These are phyloP conservation scores for Drechslerella dactyloides DNA, from an alignment of 2,329 filamentous ascomycete genomes.

Conservation along the genomic window DNA sequence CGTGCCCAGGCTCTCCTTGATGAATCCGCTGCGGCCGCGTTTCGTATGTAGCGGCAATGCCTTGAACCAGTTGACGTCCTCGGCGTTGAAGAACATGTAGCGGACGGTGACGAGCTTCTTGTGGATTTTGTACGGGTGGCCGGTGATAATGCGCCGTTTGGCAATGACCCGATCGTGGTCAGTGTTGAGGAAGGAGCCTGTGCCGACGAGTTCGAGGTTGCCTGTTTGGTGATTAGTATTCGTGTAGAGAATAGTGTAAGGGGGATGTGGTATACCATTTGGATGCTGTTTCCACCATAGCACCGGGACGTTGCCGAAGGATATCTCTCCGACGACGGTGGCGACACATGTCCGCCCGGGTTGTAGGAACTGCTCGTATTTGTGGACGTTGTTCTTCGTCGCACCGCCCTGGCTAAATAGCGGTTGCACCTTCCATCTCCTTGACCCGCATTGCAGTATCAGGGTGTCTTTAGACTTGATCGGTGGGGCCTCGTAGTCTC, in stretches of 20 bases:
- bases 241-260: background rate
- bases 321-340: constrained; percentile 85
- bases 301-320: constrained; percentile 89
- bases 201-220: constrained; percentile 76
- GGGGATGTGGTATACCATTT: constrained; percentile 18
- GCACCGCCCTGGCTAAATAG: constrained; percentile 87
- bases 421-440: constrained; percentile 85
- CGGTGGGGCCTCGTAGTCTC: constrained; percentile 71
- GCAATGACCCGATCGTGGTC: constrained; percentile 78
- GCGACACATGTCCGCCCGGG: constrained; percentile 88
- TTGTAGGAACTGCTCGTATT: constrained; percentile 89
- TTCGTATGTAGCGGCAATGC: constrained; percentile 93
- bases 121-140: constrained; percentile 98
- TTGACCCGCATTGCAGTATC: constrained; percentile 86
- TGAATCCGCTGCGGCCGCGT: constrained; percentile 82
- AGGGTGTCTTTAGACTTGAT: constrained; percentile 92
- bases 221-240: constrained; percentile 16
- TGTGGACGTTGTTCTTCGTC: constrained; percentile 91
- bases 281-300: constrained; percentile 59
- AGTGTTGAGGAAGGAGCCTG: constrained; percentile 83
- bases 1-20: constrained; percentile 93
- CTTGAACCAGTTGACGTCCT: constrained; percentile 98
- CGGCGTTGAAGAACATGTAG: constrained; percentile 96
- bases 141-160: constrained; percentile 91
- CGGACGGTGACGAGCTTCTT: constrained; percentile 95